phyloP scores from a whole-genome alignment of 139 green algal genomes.

The Chlamydomonas asymmetrica region DNA sequence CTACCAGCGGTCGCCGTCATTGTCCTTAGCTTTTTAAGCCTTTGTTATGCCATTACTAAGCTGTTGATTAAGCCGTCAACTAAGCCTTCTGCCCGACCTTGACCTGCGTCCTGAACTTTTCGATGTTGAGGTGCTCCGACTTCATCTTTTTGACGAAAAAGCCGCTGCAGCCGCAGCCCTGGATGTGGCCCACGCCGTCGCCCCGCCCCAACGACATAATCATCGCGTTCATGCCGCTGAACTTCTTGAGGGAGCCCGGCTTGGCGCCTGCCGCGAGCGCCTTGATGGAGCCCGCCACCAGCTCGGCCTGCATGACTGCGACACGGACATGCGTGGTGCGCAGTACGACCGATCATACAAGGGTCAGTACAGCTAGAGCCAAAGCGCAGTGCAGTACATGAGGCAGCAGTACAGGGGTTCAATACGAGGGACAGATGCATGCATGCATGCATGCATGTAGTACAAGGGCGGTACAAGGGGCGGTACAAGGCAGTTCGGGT shows the following conservation, averaged over 20 bases:
- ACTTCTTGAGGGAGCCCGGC: not conserved
- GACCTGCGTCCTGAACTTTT: not conserved
- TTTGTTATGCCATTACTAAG: too few species aligned
- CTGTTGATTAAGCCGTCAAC: too few species aligned
- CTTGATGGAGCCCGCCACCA: not conserved
- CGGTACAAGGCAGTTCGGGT: not conserved
- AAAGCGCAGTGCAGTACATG: too few species aligned
- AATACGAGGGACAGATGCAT: too few species aligned
- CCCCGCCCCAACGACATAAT: constrained; percentile 10
- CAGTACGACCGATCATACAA: too few species aligned
- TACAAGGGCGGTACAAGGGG: not conserved
- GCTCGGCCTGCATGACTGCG: not conserved
- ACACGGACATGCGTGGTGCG: too few species aligned
- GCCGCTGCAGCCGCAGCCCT: constrained; percentile 4
- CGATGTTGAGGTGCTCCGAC: constrained; percentile 1
- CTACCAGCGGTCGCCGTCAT: too few species aligned
- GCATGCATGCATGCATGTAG: not conserved
- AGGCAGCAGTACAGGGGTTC: too few species aligned
- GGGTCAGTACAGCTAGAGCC: not conserved
- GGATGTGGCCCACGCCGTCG: constrained; percentile 1
- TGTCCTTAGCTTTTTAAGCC: too few species aligned
- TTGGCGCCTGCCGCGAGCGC: not conserved
- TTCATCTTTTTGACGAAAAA: constrained; percentile 14
- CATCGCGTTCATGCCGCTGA: not conserved
- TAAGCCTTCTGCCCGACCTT: too few species aligned